A percentile compares a stretch with the other conserved stretches of the same genome.
Evolutionary conservation across 1,284 basidiomycete genomes (phyloP).

Genomic region (Ganoderma lucidum): DNA sequence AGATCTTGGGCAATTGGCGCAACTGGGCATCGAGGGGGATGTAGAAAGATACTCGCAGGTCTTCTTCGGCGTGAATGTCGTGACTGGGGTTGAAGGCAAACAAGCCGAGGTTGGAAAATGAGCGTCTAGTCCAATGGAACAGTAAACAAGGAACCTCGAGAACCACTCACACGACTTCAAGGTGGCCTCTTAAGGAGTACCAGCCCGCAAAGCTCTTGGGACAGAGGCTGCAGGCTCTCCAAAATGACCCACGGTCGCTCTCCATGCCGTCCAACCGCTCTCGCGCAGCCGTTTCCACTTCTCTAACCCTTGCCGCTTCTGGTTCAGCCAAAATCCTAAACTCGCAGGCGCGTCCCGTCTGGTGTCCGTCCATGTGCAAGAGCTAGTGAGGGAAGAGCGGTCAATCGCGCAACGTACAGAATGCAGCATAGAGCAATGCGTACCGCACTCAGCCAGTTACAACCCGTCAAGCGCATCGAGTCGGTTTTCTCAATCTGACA

Average conservation of each 20-base stretch:
- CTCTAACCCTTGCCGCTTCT: neutral
- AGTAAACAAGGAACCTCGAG: neutral
- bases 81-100: neutral
- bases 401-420: neutral
- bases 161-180: neutral
- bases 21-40: neutral
- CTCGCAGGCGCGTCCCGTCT: neutral
- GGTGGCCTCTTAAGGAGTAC: neutral
- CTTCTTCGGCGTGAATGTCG: neutral
- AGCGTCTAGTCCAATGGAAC: neutral
- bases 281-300: neutral
- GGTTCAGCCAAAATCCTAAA: neutral
- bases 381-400: neutral
- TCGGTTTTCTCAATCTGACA: neutral
- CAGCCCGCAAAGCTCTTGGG: neutral
- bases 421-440: too few species aligned
- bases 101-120: neutral
- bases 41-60: constrained; percentile 3
- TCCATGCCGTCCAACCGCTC: neutral
- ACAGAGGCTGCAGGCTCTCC: neutral
- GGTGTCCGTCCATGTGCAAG: neutral
- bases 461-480: neutral
- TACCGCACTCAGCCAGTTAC: constrained; percentile 6
- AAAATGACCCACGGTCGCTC: neutral
- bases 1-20: constrained; percentile 2